Evolutionary conservation across 1,284 basidiomycete genomes (phyloP), one percentile per base, ranked within the genome.

Genomic region (Trametes hirsuta): DNA sequence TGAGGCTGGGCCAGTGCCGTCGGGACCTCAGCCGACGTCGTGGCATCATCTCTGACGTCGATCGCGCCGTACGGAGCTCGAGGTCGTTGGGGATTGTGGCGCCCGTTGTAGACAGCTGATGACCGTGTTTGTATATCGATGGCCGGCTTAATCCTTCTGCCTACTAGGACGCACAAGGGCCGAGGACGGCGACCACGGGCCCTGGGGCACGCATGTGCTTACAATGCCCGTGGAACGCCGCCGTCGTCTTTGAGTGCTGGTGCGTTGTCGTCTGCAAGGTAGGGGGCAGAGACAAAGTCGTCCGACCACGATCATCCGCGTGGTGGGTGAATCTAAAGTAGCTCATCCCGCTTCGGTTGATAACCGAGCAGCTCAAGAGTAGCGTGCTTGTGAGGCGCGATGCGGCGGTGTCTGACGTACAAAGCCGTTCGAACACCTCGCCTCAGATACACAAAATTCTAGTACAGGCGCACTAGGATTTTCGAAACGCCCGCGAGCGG

Each of bases 201-300:
- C 18, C 18, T 18, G 18, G 18, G 18, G 18, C 18, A 18, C 18
- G 24, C 18, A 11, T 9, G 42, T 47, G n/a, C 22, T 47, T 39
- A 55, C 40, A 39, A 47, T 55, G 40, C 54, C 47, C 47, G 49
- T 55, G 54, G 54, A 25, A 55, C 46, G 47, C 54, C 54, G 49
- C 54, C 40, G 41, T 35, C 50, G 50, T 5, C 11, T 18, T 18
- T 4, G 5, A n/a, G 41, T 42, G 12, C 6, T 42, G 41, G 12
- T 18, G 18, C 18, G 18, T 12, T 40, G 39, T 40, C 39, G 30
- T 30, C 30, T 30, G 30, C 18, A 18, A 18, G 18, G 18, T 18
- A 18, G 18, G 18, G 18, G 18, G 18, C 18, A 18, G 18, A 18
- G 18, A 18, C 18, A 18, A 18, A 18, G 18, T 14, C 25, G 14